Conservation (phyloP, 768 basidiomycete genomes). For the Asterophora parasitica region DNA sequence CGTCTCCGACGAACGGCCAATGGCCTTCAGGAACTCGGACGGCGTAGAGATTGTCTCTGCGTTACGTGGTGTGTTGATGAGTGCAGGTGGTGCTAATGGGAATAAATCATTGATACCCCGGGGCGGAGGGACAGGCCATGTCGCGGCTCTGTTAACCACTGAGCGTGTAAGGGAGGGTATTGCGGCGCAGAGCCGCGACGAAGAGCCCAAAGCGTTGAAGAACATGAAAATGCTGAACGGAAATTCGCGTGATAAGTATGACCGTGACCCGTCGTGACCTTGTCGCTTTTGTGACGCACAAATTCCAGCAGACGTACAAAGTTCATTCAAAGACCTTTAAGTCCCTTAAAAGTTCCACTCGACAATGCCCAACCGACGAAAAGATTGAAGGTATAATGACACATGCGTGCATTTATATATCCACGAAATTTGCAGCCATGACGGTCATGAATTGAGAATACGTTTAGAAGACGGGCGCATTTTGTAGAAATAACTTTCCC, state of each 20-base stretch:
- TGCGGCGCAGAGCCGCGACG: slow-evolving; percentile 21
- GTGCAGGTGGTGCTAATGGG: slow-evolving; percentile 6
- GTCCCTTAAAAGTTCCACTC: too few relatives aligned
- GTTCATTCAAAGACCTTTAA: too few relatives aligned
- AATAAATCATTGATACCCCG: slow-evolving; percentile 24
- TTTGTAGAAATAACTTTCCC: slow-evolving; percentile 69
- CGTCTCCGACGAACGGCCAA: slow-evolving; percentile 63
- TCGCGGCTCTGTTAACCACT: slow-evolving; percentile 28
- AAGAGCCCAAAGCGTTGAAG: slow-evolving; percentile 7
- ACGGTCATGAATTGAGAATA: slow-evolving; percentile 3
- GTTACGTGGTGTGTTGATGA: slow-evolving; percentile 7
- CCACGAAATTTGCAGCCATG: not conserved
- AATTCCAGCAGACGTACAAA: not conserved
- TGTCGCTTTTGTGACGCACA: not conserved
- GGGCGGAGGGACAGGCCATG: slow-evolving; percentile 31
- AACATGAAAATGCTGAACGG: slow-evolving; percentile 8
- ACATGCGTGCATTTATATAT: not conserved
- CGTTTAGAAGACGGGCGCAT: slow-evolving; percentile 91
- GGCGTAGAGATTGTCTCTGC: slow-evolving; percentile 53
- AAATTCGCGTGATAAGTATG: not conserved
- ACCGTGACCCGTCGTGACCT: not conserved
- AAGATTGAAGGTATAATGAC: not conserved
- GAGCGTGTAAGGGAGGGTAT: slow-evolving; percentile 27
- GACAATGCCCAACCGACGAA: not conserved
- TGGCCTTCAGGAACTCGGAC: slow-evolving; percentile 63